Percentiles rank a stretch among this genome's conserved stretches.
Conservation (phyloP, 2,329 filamentous ascomycete genomes). For the Tricladium varicosporioides region DNA sequence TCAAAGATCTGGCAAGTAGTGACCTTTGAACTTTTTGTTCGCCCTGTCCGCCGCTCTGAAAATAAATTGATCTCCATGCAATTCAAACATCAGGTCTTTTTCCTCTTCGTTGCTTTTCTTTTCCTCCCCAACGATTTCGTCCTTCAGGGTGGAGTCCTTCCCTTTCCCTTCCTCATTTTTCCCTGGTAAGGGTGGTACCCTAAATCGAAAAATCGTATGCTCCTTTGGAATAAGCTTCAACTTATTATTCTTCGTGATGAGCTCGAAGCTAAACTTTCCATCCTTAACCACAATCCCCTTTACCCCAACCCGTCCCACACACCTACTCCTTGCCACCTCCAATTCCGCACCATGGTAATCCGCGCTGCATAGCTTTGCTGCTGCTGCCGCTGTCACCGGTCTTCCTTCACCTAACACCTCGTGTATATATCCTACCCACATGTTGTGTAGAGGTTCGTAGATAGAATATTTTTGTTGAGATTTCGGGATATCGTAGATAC, state of each 20-base stretch:
- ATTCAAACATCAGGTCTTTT: conserved; percentile 70
- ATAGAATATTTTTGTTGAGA: conserved; percentile 68
- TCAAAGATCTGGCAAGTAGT: conserved; percentile 75
- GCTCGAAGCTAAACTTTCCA: conserved; percentile 79
- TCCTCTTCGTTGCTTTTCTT: conserved; percentile 7
- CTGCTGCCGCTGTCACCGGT: conserved; percentile 41
- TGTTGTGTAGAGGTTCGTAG: conserved; percentile 71
- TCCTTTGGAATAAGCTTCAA: conserved; percentile 87
- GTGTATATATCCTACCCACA: conserved; percentile 85
- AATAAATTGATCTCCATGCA: conserved; percentile 86
- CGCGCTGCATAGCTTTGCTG: conserved; percentile 76
- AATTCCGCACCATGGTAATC: conserved; percentile 88
- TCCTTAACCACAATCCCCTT: conserved; percentile 87
- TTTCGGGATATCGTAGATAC: conserved; percentile 72
- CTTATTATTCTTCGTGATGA: conserved; percentile 70
- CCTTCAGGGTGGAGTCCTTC: not conserved
- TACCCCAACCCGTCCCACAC: conserved; percentile 77
- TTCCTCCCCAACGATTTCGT: not conserved
- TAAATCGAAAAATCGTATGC: conserved; percentile 78
- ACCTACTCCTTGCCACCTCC: conserved; percentile 78
- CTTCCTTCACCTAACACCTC: conserved; percentile 64
- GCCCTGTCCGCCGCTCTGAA: conserved; percentile 79
- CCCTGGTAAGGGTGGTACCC: conserved; percentile 49
- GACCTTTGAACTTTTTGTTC: conserved; percentile 87
- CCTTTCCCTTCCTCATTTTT: conserved; percentile 18